Evolutionary conservation across 2,329 filamentous ascomycete genomes (phyloP), one percentile per base, ranked within the genome.

Genomic region (Hypoxylon sp.): DNA sequence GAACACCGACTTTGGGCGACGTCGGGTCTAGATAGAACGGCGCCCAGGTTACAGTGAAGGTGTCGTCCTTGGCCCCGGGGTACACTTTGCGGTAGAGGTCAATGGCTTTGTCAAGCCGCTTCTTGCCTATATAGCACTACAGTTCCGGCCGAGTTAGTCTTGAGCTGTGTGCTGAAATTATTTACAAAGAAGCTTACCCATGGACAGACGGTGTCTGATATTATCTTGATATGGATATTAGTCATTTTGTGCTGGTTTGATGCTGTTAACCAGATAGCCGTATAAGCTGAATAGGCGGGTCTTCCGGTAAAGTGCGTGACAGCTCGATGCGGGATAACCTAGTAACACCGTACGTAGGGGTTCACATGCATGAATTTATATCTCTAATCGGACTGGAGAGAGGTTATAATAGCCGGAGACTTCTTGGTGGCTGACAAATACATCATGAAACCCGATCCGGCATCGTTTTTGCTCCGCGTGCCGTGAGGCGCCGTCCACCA

Each of bases 191-290:
- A 28, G 69, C 80, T 68, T 70, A 82, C 80, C 75, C 82, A 85
- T 3, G 92, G 91, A 76, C 93, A 96, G 71, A 96, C 86, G 2
- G 88, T 91, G 80, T 97, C 93, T n/a, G 87, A 92, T 62, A 93
- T 88, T 74, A 93, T 87, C 63, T 90, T 87, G 78, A 96, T 91
- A 66, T 88, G 86, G 81, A 94, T 92, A 72, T 88, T 87, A 18
- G 89, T 87, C 91, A 94, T 93, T 50, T 33, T 71, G 62, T 71
- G 62, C n/a, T n/a, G n/a, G n/a, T n/a, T n/a, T n/a, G n/a, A n/a
- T n/a, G n/a, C n/a, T n/a, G n/a, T n/a, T 14, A 2, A 24, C 20
- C 16, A 45, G 33, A 5, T n/a, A 40, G 32, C 4, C 26, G 38
- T 33, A 2, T 45, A 14, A 7, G 22, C 45, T 14, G 32, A 11